Evolutionary conservation across 148 eudicot genomes (phyloP).

Genomic region (Arbutus unedo): DNA sequence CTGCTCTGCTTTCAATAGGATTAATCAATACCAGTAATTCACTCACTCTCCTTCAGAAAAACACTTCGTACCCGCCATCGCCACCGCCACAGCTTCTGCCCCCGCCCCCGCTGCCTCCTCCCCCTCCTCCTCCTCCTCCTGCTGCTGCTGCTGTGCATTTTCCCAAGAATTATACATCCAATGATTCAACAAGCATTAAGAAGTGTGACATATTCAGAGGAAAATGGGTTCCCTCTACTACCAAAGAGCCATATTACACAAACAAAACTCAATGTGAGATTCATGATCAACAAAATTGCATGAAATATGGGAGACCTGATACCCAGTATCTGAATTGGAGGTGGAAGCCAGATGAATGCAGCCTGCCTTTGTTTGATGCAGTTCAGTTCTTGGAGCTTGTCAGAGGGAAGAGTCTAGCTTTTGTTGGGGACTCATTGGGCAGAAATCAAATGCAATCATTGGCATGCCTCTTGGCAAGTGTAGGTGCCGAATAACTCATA

Average conservation of each 20-base stretch:
- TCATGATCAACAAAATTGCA: constrained; percentile 37
- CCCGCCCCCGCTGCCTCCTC: too few species aligned
- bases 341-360: constrained; percentile 45
- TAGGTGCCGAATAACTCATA: constrained; percentile 28
- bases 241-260: constrained; percentile 27
- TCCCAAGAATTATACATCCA: neutral
- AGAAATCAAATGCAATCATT: constrained; percentile 49
- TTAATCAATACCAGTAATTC: neutral
- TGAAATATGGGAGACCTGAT: constrained; percentile 42
- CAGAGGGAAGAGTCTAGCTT: constrained; percentile 35
- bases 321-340: constrained; percentile 38
- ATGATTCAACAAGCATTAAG: neutral
- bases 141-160: too few species aligned
- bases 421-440: constrained; percentile 48
- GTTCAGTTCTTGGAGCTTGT: constrained; percentile 26
- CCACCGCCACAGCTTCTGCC: too few species aligned
- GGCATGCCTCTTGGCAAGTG: constrained; percentile 33
- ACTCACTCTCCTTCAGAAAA: neutral
- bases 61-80: neutral
- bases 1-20: neutral
- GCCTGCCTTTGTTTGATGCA: constrained; percentile 30
- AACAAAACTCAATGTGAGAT: constrained; percentile 21
- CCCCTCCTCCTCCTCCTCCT: too few species aligned
- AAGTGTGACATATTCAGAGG: constrained; percentile 38
- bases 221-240: constrained; percentile 29